Percentiles rank a stretch among this genome's conserved stretches.
Conservation (phyloP, 768 basidiomycete genomes). For the Daedaleopsis nitida region DNA sequence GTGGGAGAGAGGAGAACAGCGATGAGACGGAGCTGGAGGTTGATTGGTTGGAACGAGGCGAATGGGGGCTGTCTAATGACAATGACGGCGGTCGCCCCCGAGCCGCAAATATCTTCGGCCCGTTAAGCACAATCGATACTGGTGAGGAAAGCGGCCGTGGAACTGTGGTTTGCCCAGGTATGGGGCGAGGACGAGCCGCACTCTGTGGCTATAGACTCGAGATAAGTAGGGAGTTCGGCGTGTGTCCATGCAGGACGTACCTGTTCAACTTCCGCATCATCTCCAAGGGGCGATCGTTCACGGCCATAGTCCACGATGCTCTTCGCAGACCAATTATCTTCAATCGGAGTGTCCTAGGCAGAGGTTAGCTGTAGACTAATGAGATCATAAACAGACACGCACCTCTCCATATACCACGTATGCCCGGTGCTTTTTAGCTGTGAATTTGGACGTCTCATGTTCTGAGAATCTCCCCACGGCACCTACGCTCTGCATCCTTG, state of each 20-base stretch:
- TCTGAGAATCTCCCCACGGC: conserved; percentile 2
- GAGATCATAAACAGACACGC: background rate
- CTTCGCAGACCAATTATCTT: conserved; percentile 21
- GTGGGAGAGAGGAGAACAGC: conserved; percentile 18
- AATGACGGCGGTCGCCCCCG: conserved; percentile 15
- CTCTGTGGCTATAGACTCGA: background rate
- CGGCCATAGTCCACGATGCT: conserved; percentile 17
- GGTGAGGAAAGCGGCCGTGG: conserved; percentile 18
- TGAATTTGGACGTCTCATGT: background rate
- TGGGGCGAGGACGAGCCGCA: conserved; percentile 9
- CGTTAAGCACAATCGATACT: background rate
- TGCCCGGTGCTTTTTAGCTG: conserved; percentile 11
- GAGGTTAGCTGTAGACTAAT: background rate
- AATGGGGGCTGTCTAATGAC: conserved; percentile 2
- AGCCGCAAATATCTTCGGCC: background rate
- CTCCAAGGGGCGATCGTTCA: conserved; percentile 6
- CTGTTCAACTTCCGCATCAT: background rate
- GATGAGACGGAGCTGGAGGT: conserved; percentile 15
- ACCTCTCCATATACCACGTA: conserved; percentile 18
- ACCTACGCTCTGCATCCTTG: conserved; percentile 2
- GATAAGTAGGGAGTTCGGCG: background rate
- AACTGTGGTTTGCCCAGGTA: conserved; percentile 12
- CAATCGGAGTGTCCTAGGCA: conserved; percentile 6
- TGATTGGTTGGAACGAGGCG: conserved; percentile 12
- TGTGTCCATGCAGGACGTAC: background rate